Evolutionary conservation across 441 rosid species (phyloP).

Genomic region (Theobroma grandiflorum): DNA sequence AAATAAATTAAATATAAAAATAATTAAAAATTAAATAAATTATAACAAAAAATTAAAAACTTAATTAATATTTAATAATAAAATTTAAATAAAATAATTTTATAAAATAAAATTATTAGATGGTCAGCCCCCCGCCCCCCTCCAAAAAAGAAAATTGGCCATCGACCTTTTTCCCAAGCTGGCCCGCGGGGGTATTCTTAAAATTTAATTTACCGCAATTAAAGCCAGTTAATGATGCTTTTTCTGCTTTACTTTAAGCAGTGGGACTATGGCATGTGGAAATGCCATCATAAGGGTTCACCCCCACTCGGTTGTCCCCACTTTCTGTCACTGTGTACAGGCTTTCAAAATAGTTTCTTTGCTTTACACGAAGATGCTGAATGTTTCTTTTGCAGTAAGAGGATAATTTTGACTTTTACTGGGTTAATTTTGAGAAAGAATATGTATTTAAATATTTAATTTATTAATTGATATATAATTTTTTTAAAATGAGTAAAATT

Average conservation of each 20-base stretch:
- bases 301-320: not conserved
- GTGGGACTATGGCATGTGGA: conserved; percentile 21
- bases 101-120: no score
- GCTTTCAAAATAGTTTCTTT: not conserved
- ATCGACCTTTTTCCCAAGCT: not conserved
- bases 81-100: no score
- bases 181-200: conserved; percentile 5
- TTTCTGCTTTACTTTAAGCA: not conserved
- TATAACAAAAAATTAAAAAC: no score
- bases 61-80: no score
- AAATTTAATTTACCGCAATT: conserved; percentile 8
- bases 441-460: not conserved
- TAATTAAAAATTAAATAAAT: no score
- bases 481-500: no score
- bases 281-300: conserved; percentile 5
- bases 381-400: not conserved
- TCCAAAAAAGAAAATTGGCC: not conserved
- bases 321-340: not conserved
- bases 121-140: not conserved
- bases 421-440: not conserved
- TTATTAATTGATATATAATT: no score
- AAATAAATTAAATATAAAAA: no score
- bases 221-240: not conserved
- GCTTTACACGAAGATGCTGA: not conserved
- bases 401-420: not conserved